Evolutionary conservation across 179 eudicot genomes (phyloP).

Genomic region (Spergularia azorica): DNA sequence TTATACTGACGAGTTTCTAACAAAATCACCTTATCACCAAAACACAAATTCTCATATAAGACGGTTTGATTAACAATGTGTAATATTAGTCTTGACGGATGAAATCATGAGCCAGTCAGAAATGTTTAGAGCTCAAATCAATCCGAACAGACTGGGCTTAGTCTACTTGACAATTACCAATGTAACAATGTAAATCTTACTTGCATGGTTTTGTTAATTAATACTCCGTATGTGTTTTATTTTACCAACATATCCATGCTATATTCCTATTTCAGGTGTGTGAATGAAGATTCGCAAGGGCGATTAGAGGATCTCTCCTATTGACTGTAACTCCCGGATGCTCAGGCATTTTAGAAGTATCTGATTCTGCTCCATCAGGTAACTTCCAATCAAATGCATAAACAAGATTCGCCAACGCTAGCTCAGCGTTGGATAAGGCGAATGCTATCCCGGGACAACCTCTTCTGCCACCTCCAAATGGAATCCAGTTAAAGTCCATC

Average conservation of each 20-base stretch:
- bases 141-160: too few relatives aligned
- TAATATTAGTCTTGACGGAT: too few relatives aligned
- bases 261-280: not conserved
- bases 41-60: too few relatives aligned
- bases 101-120: too few relatives aligned
- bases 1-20: too few relatives aligned
- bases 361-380: conserved; percentile 23
- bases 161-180: too few relatives aligned
- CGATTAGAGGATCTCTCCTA: conserved; percentile 29
- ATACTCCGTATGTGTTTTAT: not conserved
- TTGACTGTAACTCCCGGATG: conserved; percentile 24
- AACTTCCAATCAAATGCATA: conserved; percentile 32
- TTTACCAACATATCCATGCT: not conserved
- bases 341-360: conserved; percentile 22
- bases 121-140: too few relatives aligned
- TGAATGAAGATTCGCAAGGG: conserved; percentile 10
- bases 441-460: conserved; percentile 36
- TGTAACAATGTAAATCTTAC: not conserved
- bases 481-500: conserved; percentile 29
- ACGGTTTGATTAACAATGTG: too few relatives aligned
- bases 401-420: conserved; percentile 34
- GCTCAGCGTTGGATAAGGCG: conserved; percentile 26
- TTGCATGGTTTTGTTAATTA: too few relatives aligned
- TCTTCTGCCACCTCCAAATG: conserved; percentile 40
- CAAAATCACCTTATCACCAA: too few relatives aligned